Evolutionary conservation across 2,329 filamentous ascomycete genomes (phyloP), one percentile per base, ranked within the genome.

Genomic region (Calonectria hongkongensis): DNA sequence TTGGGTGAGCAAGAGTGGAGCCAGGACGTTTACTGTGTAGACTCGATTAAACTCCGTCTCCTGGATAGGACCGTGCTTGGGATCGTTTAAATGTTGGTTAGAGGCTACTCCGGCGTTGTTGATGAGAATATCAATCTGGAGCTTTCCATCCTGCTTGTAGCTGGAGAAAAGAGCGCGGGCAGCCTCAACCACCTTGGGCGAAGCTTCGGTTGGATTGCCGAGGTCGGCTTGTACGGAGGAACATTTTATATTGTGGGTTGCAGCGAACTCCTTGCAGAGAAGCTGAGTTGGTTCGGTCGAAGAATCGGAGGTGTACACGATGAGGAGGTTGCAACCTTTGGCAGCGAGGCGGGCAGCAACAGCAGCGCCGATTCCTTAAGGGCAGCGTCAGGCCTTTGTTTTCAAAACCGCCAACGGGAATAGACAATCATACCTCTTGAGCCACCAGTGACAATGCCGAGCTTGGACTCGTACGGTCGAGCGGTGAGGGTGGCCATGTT

Each of bases 21-120:
- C 95, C 12, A 95, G 89, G 27, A 97, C 95, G 81, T 98, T 98
- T 84, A 97, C 89, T 69, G 90, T 89, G 86, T 95, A 97, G 70
- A 93, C 92, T 77, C 89, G 86, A 51, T 92, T 88, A 85, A 96
- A 97, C 79, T 95, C 90, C 15, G 88, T 87, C 7, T 88, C 81
- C 4, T 89, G 89, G 74, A 95, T 90, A 39, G 84, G 85, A 21
- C 83, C 83, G 68, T 87, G 83, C 27, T 91, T 83, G 8, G 82
- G 71, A 33, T 94, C 89, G 64, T 90, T 88, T 28, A 94, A 85
- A 30, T 86, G 82, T 77, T 92, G 90, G 84, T 97, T 96, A 47
- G 90, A 85, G 39, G 90, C 87, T 8, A 92, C 86, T 67, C 94
- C 95, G 36, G 95, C 95, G 83, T 97, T 98, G 89, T 98, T 97